These are phyloP conservation scores for Hippophae tibetana DNA, from an alignment of 306 rosid genomes.

Conservation along the genomic window DNA sequence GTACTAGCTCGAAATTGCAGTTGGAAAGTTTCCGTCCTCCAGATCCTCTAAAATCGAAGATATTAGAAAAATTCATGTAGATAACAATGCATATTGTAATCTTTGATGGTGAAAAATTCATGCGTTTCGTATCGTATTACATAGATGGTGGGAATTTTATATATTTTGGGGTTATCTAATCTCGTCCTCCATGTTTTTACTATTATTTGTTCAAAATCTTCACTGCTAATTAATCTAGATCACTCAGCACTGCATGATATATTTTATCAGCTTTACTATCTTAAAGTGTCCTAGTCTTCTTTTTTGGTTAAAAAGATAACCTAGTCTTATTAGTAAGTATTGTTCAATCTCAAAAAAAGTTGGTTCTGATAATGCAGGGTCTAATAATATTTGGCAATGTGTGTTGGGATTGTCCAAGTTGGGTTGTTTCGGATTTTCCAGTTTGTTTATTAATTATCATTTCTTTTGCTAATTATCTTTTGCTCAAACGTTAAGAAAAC, in stretches of 20 bases:
- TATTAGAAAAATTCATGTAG: slow-evolving; percentile 63
- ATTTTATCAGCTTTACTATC: not conserved
- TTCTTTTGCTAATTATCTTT: too few species aligned
- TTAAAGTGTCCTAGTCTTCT: too few species aligned
- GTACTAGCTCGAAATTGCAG: slow-evolving; percentile 36
- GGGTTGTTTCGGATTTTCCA: too few species aligned
- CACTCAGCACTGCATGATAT: not conserved
- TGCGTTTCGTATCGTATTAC: slow-evolving; percentile 32
- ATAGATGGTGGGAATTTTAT: slow-evolving; percentile 28
- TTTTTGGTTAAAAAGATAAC: too few species aligned
- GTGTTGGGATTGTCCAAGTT: too few species aligned
- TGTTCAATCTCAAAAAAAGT: too few species aligned
- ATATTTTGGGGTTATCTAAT: slow-evolving; percentile 23
- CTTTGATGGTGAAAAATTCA: slow-evolving; percentile 21
- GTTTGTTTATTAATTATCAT: too few species aligned
- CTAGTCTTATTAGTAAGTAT: too few species aligned
- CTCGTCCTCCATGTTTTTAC: slow-evolving; percentile 22
- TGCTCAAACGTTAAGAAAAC: too few species aligned
- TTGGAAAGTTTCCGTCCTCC: slow-evolving; percentile 63
- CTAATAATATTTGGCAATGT: too few species aligned
- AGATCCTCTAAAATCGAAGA: slow-evolving; percentile 37
- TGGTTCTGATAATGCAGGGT: too few species aligned
- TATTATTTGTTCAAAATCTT: slow-evolving; percentile 39
- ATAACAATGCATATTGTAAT: slow-evolving; percentile 54
- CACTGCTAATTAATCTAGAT: slow-evolving; percentile 21